Evolutionary conservation across 768 basidiomycete genomes (phyloP), one percentile per base, ranked within the genome.

Genomic region (Pulveroboletus sp.): DNA sequence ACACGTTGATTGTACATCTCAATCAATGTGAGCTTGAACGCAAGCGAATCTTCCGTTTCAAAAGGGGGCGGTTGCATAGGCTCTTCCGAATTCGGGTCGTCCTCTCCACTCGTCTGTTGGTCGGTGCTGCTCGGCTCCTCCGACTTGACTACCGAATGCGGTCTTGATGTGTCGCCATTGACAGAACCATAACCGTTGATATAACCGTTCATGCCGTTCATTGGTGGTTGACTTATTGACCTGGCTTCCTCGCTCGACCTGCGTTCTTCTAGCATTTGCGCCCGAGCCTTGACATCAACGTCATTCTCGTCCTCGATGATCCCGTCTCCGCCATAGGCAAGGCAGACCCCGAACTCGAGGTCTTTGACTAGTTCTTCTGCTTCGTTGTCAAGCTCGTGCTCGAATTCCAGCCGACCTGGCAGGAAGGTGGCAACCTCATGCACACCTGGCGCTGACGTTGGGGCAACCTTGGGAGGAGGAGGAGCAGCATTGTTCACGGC

Each of bases 341-440:
- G 74, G 52, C 91, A 91, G n/a, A 93, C 71, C 2, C 91, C 95
- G 59, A 97, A 97, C 64, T 98, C 94, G 55, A 99, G 75, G 64
- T 97, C 93, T 69, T 97, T 98, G 56, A 97, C 86, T 2, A 91
- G 70, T 60, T 94, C 86, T 65, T 99, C 95, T 0, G 95, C 95
- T 45, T 99, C 95, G 65, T 99, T 96, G 63, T 97, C 94, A 5
- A 92, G 72, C 68, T 99, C 95, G 59, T 94, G 93, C 64, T 99
- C 95, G 64, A 99, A 99, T 68, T 99, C 95, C 32, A 99, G 77
- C n/a, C 95, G 85, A 14, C 95, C 95, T 8, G 95, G 95, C 63
- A 99, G 85, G 71, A 86, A 98, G 0, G 86, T 87, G 14, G 86
- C 83, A 36, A 98, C 79, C 71, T 99, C 95, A 66, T 97, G 95